A percentile compares a stretch with the other conserved stretches of the same genome.
These are phyloP conservation scores for Peniophora sp. DNA, from an alignment of 1,284 basidiomycete genomes.

Conservation along the genomic window DNA sequence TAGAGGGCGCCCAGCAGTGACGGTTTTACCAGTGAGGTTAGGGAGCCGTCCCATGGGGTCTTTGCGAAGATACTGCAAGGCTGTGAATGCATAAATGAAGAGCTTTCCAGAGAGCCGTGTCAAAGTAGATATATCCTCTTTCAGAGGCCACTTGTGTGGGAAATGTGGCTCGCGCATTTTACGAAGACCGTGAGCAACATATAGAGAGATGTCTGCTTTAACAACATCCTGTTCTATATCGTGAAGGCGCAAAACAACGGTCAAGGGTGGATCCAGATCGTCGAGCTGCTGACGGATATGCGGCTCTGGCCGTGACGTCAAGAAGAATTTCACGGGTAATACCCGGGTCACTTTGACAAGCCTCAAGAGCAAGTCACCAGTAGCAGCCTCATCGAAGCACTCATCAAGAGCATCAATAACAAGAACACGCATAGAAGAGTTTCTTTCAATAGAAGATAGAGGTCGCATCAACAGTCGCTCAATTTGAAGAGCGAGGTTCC, in stretches of 20 bases:
- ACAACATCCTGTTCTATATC: not conserved
- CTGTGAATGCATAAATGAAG: not conserved
- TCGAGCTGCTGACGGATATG: not conserved
- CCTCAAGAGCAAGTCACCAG: not conserved
- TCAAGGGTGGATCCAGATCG: not conserved
- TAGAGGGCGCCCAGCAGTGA: not conserved
- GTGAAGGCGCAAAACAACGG: not conserved
- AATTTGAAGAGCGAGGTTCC: not conserved
- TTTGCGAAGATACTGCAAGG: not conserved
- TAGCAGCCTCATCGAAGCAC: not conserved
- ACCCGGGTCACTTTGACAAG: not conserved
- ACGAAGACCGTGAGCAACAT: not conserved
- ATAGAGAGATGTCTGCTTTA: not conserved
- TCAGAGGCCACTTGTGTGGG: not conserved
- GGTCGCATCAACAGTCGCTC: not conserved
- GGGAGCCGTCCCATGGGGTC: not conserved
- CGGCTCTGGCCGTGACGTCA: not conserved
- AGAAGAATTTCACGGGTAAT: not conserved
- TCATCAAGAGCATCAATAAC: not conserved
- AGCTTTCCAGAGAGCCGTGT: not conserved
- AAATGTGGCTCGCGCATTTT: not conserved
- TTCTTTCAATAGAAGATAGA: not conserved
- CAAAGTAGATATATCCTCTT: not conserved
- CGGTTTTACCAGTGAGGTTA: not conserved
- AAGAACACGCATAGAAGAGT: not conserved